These are phyloP conservation scores for Alternaria conjuncta DNA, from an alignment of 2,329 filamentous ascomycete genomes.

Conservation along the genomic window DNA sequence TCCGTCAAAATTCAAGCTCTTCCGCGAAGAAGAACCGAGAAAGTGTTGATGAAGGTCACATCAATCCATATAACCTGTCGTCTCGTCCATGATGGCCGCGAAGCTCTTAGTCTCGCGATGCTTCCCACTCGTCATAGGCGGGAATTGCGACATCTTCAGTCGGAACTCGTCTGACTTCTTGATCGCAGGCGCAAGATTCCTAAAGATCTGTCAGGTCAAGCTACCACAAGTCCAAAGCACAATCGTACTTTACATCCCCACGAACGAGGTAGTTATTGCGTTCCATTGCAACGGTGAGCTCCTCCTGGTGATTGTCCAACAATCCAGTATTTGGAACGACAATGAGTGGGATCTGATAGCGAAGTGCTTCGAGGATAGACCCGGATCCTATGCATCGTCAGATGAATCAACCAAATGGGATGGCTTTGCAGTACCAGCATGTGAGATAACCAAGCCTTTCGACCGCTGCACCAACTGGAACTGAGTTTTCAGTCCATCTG, in stretches of 20 bases:
- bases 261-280: constrained; percentile 78
- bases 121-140: constrained; percentile 43
- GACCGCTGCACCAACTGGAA: constrained; percentile 63
- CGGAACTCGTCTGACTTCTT: constrained; percentile 54
- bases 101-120: constrained; percentile 46
- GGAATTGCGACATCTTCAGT: constrained; percentile 40
- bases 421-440: constrained; percentile 71
- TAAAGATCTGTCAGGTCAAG: constrained; percentile 26
- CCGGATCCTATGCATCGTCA: constrained; percentile 74
- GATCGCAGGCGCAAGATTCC: constrained; percentile 57
- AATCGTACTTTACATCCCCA: constrained; percentile 68
- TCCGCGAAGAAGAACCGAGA: fast-evolving
- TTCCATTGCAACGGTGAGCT: constrained; percentile 80
- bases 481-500: constrained; percentile 62
- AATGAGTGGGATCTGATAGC: constrained; percentile 76
- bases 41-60: fast-evolving
- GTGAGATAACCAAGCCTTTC: constrained; percentile 81
- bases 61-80: constrained; percentile 43
- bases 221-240: not conserved
- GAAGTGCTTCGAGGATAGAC: constrained; percentile 82
- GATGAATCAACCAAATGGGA: not conserved
- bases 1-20: not conserved
- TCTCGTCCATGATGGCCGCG: constrained; percentile 46
- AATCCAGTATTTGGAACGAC: constrained; percentile 86
- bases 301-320: constrained; percentile 88